Evolutionary conservation across 768 basidiomycete species (phyloP).

Genomic region (Clitopilus hobsonii): DNA sequence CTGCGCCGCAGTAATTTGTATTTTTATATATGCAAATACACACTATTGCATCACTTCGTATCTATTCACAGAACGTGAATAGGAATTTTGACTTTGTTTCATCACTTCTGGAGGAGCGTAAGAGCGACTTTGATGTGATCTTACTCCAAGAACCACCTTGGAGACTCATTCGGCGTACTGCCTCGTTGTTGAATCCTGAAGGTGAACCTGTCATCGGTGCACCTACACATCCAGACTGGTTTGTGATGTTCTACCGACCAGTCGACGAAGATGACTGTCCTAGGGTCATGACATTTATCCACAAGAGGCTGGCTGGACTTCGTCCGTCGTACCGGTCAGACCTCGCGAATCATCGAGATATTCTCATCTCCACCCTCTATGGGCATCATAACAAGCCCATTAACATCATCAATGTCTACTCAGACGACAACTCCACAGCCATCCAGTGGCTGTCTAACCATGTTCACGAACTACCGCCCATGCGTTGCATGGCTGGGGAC

Average conservation of each 20-base stretch:
- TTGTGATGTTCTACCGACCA: neutral
- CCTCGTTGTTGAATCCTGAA: too few species aligned
- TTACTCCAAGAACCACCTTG: too few species aligned
- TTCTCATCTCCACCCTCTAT: neutral
- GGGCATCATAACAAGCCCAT: neutral
- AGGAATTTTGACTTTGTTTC: neutral
- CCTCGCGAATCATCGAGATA: neutral
- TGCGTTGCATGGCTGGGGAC: neutral
- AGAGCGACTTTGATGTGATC: too few species aligned
- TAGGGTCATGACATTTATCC: too few species aligned
- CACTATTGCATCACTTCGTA: neutral
- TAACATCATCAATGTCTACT: neutral
- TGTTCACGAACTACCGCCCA: neutral
- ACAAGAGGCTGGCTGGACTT: neutral
- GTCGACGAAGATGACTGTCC: neutral
- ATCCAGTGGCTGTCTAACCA: neutral
- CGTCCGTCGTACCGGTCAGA: neutral
- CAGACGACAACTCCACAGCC: neutral
- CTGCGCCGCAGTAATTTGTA: neutral
- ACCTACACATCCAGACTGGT: neutral
- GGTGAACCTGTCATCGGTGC: too few species aligned
- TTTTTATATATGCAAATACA: neutral
- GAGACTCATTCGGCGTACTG: too few species aligned
- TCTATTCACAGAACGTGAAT: neutral
- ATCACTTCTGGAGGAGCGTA: too few species aligned